Base-by-base conservation (phyloP, 2,329 filamentous ascomycete species). In the Hymenoscyphus infarciens region DNA sequence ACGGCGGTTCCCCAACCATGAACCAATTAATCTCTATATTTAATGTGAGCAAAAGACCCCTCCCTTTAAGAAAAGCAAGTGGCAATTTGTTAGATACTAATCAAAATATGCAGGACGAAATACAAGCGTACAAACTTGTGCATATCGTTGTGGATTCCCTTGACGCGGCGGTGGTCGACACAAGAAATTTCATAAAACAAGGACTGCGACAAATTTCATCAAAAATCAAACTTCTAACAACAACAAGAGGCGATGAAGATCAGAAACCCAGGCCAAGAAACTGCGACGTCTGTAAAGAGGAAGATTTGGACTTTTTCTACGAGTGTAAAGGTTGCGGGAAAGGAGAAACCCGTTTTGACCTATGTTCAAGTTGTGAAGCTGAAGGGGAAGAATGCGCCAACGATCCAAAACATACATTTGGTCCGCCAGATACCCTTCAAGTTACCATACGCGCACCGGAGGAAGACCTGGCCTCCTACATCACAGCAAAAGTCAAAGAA, bases 101-200 rank as follows among this genome's bases (percentile, higher is more conserved):
- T n/a, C 10, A 45, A 57, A 54, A 27, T 15, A 5, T 11, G 7
- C 15, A 63, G 61, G 56, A 57, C 13, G 63, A 65, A 56, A 22
- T 65, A 7, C 39, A 61, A 10, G 19, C 16, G 1, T 75, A 72
- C 55, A 56, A 64, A 11, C 57, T 54, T 52, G 56, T 66, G 1
- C 63, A 61, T 54, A 55, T 70, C 8, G 54, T 70, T 13, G 57
- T 68, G 19, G 66, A 69, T 61, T 64, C 55, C 1, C 49, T 70
- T 7, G 67, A 67, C 25, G 66, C 69, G 45, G 60, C 61, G 11
- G 56, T 60, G 8, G 35, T 59, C 2, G 64, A 63, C 3, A 58
- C 61, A 7, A 61, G 62, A 10, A 15, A 27, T 15, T 63, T 61
- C n/a, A 56, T 68, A 3, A 62, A 65, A 29, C 25, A 56, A 22